A percentile compares a stretch with the other conserved stretches of the same genome.
phyloP scores from a whole-genome alignment of 257 asterid species.

The Solanum etuberosum region DNA sequence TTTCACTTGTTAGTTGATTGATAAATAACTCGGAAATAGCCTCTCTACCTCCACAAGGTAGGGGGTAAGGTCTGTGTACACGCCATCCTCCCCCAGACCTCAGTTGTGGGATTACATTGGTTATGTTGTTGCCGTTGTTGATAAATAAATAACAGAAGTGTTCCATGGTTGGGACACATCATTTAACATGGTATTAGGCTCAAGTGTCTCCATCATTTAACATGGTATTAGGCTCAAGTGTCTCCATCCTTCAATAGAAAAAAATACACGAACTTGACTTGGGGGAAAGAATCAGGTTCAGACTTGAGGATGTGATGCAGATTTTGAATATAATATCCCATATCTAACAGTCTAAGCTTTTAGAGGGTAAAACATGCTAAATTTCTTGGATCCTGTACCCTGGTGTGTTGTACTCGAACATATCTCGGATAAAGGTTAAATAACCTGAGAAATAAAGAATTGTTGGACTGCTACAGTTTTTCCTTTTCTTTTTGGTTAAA shows the following conservation, averaged over 20 bases:
- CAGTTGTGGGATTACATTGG: background rate
- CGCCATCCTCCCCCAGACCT: background rate
- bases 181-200: background rate
- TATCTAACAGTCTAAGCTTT: background rate
- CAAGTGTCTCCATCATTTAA: too few species aligned
- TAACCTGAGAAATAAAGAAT: background rate
- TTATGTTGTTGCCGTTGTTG: background rate
- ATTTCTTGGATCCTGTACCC: background rate
- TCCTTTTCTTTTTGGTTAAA: background rate
- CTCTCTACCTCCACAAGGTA: background rate
- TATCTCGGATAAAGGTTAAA: background rate
- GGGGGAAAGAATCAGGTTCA: background rate
- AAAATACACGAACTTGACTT: background rate
- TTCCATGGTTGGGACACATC: background rate
- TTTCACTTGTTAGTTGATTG: background rate
- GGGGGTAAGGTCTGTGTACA: background rate
- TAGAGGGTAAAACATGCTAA: background rate
- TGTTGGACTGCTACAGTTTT: background rate
- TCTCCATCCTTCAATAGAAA: background rate
- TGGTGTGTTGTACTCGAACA: background rate
- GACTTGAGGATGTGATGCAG: background rate
- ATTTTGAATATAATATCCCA: background rate
- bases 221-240: background rate
- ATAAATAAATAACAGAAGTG: background rate
- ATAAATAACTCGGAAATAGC: background rate